phyloP scores from a whole-genome alignment of 192 early-diverging fungal genomes.

The Phlyctochytrium bullatum region DNA sequence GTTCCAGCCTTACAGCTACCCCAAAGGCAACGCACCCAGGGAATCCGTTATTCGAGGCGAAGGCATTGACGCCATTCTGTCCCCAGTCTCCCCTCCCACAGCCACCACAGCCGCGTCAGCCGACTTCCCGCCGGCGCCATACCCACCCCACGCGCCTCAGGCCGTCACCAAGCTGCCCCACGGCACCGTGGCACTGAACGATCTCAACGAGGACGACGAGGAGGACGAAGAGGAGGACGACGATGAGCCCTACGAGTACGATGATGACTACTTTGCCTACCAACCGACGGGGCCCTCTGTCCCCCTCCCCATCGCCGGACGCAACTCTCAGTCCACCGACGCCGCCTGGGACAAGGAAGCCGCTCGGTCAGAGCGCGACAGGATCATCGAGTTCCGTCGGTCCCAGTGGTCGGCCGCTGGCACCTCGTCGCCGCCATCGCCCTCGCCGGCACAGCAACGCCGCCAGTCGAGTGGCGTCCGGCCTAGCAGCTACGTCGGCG shows the following conservation, averaged over 20 bases:
- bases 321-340: constrained; percentile 11
- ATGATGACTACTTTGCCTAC: not conserved
- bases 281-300: not conserved
- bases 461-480: not conserved
- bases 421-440: not conserved
- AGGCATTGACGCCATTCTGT: not conserved
- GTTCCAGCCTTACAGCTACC: not conserved
- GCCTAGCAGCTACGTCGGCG: not conserved
- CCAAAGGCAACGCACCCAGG: not conserved
- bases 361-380: constrained; percentile 3
- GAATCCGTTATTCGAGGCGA: not conserved
- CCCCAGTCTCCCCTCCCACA: not conserved
- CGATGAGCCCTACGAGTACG: not conserved
- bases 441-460: not conserved
- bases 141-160: not conserved
- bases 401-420: constrained; percentile 16
- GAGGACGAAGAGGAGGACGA: not conserved
- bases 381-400: constrained; percentile 25
- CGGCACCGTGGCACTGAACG: not conserved
- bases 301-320: not conserved
- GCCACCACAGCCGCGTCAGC: not conserved
- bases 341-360: not conserved
- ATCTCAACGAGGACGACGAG: not conserved
- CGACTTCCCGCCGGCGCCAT: too few species aligned
- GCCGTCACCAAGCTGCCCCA: not conserved